Evolutionary conservation across 495 filamentous ascomycete species (phyloP).

Genomic region (Penicillium cinerascens): DNA sequence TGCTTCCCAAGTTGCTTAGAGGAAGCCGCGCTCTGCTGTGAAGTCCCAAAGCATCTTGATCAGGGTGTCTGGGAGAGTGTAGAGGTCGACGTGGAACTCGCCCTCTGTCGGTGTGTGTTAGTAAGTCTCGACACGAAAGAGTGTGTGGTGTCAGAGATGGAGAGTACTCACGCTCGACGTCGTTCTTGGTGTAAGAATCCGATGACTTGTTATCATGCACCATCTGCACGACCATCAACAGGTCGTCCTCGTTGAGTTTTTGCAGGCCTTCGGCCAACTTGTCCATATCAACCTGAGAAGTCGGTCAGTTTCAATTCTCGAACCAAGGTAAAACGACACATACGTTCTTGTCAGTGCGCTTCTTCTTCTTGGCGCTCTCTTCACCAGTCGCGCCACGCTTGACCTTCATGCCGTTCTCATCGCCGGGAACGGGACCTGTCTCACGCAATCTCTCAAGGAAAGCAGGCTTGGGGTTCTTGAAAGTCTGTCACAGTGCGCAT

Average conservation of each 20-base stretch:
- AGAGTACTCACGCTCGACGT: conserved; percentile 75
- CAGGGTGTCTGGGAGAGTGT: conserved; percentile 78
- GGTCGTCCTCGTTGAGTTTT: conserved; percentile 79
- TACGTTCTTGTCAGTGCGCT: conserved; percentile 63
- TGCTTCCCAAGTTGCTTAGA: conserved; percentile 21
- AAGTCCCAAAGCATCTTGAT: conserved; percentile 95
- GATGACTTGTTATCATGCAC: conserved; percentile 92
- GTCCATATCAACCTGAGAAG: conserved; percentile 76
- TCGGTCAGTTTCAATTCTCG: conserved; percentile 9
- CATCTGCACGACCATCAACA: conserved; percentile 93
- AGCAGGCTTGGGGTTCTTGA: conserved; percentile 87
- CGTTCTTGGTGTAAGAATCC: conserved; percentile 94
- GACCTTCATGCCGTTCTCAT: conserved; percentile 58
- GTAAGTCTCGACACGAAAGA: not conserved
- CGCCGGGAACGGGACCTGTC: conserved; percentile 78
- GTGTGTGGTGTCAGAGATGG: not conserved
- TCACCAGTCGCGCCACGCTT: conserved; percentile 50
- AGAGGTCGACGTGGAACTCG: conserved; percentile 98
- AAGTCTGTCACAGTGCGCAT: conserved; percentile 50
- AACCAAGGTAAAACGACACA: conserved; percentile 9
- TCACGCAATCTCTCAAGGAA: conserved; percentile 70
- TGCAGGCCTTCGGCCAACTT: conserved; percentile 93
- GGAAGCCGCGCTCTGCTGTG: conserved; percentile 46
- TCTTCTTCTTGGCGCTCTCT: conserved; percentile 73
- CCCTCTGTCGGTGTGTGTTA: conserved; percentile 59